phyloP scores from a whole-genome alignment of 371 early-diverging fungal species.

The Nematocida sp. region DNA sequence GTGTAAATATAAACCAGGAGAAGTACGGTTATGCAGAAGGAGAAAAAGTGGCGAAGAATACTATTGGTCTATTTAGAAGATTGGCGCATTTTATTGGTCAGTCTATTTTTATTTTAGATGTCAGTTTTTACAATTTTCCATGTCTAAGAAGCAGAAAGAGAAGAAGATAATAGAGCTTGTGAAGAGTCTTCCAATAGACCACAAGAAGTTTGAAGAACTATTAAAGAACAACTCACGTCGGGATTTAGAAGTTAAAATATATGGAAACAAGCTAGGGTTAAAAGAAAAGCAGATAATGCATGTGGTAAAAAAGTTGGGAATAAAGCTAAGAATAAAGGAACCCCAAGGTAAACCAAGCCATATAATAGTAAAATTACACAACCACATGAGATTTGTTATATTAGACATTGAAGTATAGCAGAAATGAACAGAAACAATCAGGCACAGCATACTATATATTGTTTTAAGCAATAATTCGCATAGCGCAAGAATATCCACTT shows the following conservation, averaged over 20 bases:
- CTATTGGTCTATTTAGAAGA: not conserved
- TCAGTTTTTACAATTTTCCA: not conserved
- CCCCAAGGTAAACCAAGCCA: slow-evolving; percentile 5
- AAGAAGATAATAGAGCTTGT: slow-evolving; percentile 1
- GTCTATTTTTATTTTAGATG: slow-evolving; percentile 25
- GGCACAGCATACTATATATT: too few species aligned
- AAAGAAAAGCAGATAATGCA: slow-evolving; percentile 26
- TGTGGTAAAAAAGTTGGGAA: slow-evolving; percentile 12
- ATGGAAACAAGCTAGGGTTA: slow-evolving; percentile 26
- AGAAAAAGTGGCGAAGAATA: too few species aligned
- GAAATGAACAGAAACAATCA: too few species aligned
- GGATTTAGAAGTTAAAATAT: slow-evolving; percentile 29
- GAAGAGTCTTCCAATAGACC: slow-evolving; percentile 20
- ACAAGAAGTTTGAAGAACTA: slow-evolving; percentile 7
- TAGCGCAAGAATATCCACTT: too few species aligned
- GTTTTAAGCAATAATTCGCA: too few species aligned
- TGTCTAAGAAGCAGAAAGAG: not conserved
- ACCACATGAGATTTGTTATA: slow-evolving; percentile 53
- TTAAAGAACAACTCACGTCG: slow-evolving; percentile 9
- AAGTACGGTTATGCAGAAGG: too few species aligned
- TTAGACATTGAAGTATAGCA: slow-evolving; percentile 11
- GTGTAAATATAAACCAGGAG: too few species aligned
- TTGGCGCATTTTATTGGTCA: not conserved
- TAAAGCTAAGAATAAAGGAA: slow-evolving; percentile 2
- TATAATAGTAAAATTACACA: slow-evolving; percentile 41